Percentiles rank a stretch among this genome's conserved stretches.
Evolutionary conservation across 2,329 filamentous ascomycete species (phyloP).

Genomic region (Emericellopsis atlantica): DNA sequence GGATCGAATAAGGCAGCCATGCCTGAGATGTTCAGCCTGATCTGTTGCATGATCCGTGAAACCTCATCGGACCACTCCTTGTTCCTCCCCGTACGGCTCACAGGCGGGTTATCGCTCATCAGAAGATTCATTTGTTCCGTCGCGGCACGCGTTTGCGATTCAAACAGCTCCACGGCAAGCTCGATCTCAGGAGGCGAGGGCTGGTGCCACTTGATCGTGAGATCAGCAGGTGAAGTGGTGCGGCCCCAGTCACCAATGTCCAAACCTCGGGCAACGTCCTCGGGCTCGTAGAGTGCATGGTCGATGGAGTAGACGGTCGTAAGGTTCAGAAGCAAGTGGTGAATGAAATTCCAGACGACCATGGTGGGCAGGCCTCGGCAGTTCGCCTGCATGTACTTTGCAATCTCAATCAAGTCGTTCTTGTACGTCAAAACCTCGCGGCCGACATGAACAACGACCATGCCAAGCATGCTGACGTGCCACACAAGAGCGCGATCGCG

Average conservation of each 20-base stretch:
- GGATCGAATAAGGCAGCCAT: conserved; percentile 84
- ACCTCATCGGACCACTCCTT: conserved; percentile 99
- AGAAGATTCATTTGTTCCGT: conserved; percentile 63
- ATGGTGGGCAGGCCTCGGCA: conserved; percentile 90
- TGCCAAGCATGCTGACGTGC: conserved; percentile 94
- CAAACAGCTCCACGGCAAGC: conserved; percentile 83
- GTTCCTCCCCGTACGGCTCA: conserved; percentile 87
- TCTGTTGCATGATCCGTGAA: conserved; percentile 73
- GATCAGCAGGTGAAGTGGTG: conserved; percentile 56
- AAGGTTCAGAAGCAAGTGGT: conserved; percentile 87
- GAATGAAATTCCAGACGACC: conserved; percentile 94
- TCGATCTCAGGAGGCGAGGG: conserved; percentile 68
- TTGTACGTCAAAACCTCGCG: conserved; percentile 81
- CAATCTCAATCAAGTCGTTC: conserved; percentile 79
- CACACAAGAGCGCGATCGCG: conserved; percentile 88
- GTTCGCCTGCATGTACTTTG: conserved; percentile 90
- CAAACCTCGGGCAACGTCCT: conserved; percentile 56
- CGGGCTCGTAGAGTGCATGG: conserved; percentile 75
- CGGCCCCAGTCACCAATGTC: conserved; percentile 76
- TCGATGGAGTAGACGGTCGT: conserved; percentile 92
- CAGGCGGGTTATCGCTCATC: conserved; percentile 67
- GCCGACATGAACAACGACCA: conserved; percentile 95
- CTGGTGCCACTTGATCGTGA: conserved; percentile 86
- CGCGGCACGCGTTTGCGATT: conserved; percentile 68
- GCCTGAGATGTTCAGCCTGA: conserved; percentile 82